Percentiles rank a stretch among this genome's conserved stretches.
Evolutionary conservation across 2,329 filamentous ascomycete genomes (phyloP).

Genomic region (Xylaria multiplex): DNA sequence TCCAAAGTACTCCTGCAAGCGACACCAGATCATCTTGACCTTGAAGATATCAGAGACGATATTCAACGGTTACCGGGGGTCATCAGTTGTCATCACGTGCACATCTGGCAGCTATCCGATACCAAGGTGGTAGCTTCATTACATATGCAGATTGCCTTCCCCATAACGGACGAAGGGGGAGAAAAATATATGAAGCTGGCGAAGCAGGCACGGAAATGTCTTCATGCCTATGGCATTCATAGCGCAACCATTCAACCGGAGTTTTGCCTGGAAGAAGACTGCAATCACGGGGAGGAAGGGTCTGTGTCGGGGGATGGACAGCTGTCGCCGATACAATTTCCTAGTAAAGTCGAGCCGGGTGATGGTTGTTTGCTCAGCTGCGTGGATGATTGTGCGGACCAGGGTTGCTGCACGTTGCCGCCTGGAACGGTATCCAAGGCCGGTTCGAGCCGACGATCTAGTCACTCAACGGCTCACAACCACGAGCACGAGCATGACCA

Average conservation of each 20-base stretch:
- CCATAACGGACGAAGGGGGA: constrained; percentile 82
- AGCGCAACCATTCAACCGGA: constrained; percentile 98
- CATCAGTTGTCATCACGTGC: constrained; percentile 91
- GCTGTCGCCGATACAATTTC: constrained; percentile 35
- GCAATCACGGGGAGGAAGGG: constrained; percentile 52
- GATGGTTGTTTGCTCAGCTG: constrained; percentile 63
- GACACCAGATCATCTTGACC: constrained; percentile 85
- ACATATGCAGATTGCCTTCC: constrained; percentile 91
- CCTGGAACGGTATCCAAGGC: constrained; percentile 44
- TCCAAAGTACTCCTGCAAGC: constrained; percentile 93
- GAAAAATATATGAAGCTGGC: constrained; percentile 92
- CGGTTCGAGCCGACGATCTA: constrained; percentile 49
- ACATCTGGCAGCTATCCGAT: constrained; percentile 97
- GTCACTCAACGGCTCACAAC: constrained; percentile 48
- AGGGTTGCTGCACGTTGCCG: constrained; percentile 56
- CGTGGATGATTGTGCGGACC: constrained; percentile 59
- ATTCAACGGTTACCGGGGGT: constrained; percentile 87
- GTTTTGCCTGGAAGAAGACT: constrained; percentile 69
- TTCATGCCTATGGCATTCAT: constrained; percentile 96
- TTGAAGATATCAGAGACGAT: constrained; percentile 92
- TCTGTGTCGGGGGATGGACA: constrained; percentile 42
- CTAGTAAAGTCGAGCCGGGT: constrained; percentile 39
- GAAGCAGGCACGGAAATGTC: constrained; percentile 81
- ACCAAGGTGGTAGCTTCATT: constrained; percentile 93
- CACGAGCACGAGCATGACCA: constrained; percentile 48